A percentile compares a stretch with the other conserved stretches of the same genome.
Evolutionary conservation across 1,284 basidiomycete genomes (phyloP).

Genomic region (Puccinia horiana): DNA sequence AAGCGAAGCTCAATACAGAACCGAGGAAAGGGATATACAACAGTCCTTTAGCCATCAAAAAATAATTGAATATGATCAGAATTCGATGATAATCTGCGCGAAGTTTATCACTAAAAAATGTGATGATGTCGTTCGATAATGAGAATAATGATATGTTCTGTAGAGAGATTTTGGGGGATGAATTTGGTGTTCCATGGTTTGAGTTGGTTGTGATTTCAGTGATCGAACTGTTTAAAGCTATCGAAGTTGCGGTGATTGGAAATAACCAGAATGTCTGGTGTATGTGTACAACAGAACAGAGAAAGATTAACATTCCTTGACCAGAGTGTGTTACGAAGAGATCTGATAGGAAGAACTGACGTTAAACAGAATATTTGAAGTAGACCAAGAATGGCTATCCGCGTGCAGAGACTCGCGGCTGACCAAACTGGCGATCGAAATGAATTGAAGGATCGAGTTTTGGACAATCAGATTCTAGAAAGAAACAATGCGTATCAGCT

Average conservation of each 20-base stretch:
- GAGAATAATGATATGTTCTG: not conserved
- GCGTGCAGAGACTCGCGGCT: not conserved
- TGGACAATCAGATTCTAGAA: not conserved
- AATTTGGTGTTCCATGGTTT: not conserved
- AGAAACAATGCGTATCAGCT: not conserved
- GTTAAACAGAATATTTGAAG: not conserved
- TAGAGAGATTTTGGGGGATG: not conserved
- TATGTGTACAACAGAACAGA: not conserved
- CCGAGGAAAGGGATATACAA: not conserved
- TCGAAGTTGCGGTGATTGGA: not conserved
- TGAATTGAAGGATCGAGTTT: slow-evolving; percentile 17
- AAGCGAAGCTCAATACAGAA: not conserved
- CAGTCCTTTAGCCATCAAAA: slow-evolving; percentile 19
- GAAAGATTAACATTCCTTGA: not conserved
- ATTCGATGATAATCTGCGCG: not conserved
- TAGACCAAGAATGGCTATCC: slow-evolving; percentile 15
- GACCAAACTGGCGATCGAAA: slow-evolving; percentile 6
- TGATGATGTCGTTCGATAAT: not conserved
- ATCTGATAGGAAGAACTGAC: not conserved
- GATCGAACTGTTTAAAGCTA: not conserved
- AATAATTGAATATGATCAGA: slow-evolving; percentile 29
- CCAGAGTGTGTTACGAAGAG: not conserved
- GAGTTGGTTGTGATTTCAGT: not conserved
- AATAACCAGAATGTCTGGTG: slow-evolving; percentile 25
- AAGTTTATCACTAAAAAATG: not conserved